A percentile compares a stretch with the other conserved stretches of the same genome.
These are phyloP conservation scores for Fusarium setosum DNA, from an alignment of 2,329 filamentous ascomycete species.

Conservation along the genomic window DNA sequence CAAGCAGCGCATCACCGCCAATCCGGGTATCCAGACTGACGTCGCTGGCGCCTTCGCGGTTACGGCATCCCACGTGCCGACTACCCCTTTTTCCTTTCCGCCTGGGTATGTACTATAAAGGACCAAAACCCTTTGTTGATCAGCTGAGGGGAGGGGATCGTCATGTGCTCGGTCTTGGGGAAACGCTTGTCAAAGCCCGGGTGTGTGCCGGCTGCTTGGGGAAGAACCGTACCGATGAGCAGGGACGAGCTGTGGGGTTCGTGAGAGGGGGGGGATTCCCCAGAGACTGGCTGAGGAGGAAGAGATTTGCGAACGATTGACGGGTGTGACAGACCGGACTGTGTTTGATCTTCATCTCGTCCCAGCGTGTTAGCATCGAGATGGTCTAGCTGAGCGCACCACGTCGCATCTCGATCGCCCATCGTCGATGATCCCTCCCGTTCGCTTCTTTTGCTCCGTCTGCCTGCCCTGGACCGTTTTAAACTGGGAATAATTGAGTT, in stretches of 20 bases:
- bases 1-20: constrained; percentile 21
- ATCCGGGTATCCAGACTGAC: constrained; percentile 26
- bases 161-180: constrained; percentile 9
- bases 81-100: neutral
- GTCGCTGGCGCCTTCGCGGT: constrained; percentile 18
- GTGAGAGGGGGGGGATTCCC: constrained; percentile 3
- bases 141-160: constrained; percentile 22
- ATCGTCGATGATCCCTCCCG: constrained; percentile 6
- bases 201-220: too few relatives aligned
- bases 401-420: constrained; percentile 23
- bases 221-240: constrained; percentile 29
- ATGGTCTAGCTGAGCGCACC: neutral
- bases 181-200: constrained; percentile 30
- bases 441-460: constrained; percentile 9
- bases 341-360: constrained; percentile 36
- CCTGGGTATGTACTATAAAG: constrained; percentile 1
- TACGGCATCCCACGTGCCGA: constrained; percentile 33
- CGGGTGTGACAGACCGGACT: constrained; percentile 22
- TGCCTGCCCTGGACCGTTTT: constrained; percentile 33
- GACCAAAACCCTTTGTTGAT: constrained; percentile 21
- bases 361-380: constrained; percentile 13
- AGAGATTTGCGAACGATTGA: constrained; percentile 16
- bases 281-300: constrained; percentile 11
- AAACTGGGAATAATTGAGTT: constrained; percentile 25
- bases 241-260: constrained; percentile 30